Conservation (phyloP, 2,329 filamentous ascomycete species). For the Aspergillus transmontanensis region DNA sequence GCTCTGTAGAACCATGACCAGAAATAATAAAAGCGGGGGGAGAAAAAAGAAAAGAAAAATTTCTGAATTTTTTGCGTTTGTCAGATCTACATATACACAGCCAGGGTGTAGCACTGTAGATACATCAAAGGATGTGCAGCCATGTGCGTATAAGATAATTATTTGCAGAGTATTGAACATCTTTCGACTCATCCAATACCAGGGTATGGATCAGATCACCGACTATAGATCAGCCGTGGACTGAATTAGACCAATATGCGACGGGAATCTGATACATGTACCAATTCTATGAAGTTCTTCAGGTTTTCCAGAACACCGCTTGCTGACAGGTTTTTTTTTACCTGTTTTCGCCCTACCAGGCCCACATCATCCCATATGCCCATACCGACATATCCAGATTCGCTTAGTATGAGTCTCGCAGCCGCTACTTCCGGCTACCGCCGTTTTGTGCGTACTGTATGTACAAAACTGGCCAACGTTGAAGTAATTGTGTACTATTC, state of each 20-base stretch:
- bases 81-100: background rate
- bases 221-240: background rate
- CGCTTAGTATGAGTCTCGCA: constrained; percentile 8
- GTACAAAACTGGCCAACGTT: constrained; percentile 6
- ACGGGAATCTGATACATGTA: background rate
- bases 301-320: constrained; percentile 15
- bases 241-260: background rate
- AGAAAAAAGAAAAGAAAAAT: background rate
- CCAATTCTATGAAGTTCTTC: constrained; percentile 6
- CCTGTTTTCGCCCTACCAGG: background rate
- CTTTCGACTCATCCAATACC: constrained; percentile 4
- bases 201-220: background rate
- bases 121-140: constrained; percentile 10
- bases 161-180: constrained; percentile 3
- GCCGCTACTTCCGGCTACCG: constrained; percentile 16
- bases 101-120: background rate
- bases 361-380: constrained; percentile 10
- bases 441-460: constrained; percentile 8
- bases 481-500: constrained; percentile 10
- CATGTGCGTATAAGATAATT: constrained; percentile 1
- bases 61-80: background rate
- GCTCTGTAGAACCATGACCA: background rate
- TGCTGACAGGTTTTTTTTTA: background rate
- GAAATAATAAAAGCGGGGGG: background rate
- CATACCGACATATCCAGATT: constrained; percentile 2